Evolutionary conservation across 208 protist genomes (phyloP), one percentile per base, ranked within the genome.

Genomic region (Trichomonas tenax): DNA sequence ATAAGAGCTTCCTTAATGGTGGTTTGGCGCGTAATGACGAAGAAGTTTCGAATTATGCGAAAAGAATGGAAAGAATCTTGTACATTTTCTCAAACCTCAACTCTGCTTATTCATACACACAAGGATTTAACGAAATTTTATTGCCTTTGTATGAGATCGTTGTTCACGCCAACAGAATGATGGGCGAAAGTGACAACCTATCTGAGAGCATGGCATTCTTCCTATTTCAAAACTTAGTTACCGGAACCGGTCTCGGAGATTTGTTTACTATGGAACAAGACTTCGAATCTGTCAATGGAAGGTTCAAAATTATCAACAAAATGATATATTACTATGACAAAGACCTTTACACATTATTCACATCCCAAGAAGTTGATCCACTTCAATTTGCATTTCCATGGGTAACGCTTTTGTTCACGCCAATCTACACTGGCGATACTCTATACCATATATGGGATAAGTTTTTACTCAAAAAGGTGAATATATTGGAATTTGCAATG

Each of bases 41-140:
- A n/a, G 40, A 34, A 34, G 17, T 93, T 51, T 41, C n/a, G 14
- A 41, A 9, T 36, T 44, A 93, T 26, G 44, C 36, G 0, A 34
- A 44, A 48, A 34, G 86, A 51, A 93, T 93, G 14, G 44, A 93
- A 51, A 40, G 86, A 58, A 93, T 93, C 21, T 26, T 93, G 6
- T 93, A 93, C n/a, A 51, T 93, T 38, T 93, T 93, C 51, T 93
- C 86, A 58, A 48, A 44, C 46, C 44, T 93, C 17, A 93, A 93
- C 46, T 4, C 86, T 9, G 44, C 86, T 93, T 93, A 93, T 36
- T 93, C 86, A 58, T 93, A 93, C 31, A 93, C 86, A 26, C 86
- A 93, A 93, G 86, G 86, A 34, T 93, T 93, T 15, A 93, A 93
- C 15, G 86, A 93, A 93, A 34, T 93, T 34, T 38, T 41, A 21